These are phyloP conservation scores for Backusella sp. DNA, from an alignment of 192 early-diverging fungal species.

Conservation along the genomic window DNA sequence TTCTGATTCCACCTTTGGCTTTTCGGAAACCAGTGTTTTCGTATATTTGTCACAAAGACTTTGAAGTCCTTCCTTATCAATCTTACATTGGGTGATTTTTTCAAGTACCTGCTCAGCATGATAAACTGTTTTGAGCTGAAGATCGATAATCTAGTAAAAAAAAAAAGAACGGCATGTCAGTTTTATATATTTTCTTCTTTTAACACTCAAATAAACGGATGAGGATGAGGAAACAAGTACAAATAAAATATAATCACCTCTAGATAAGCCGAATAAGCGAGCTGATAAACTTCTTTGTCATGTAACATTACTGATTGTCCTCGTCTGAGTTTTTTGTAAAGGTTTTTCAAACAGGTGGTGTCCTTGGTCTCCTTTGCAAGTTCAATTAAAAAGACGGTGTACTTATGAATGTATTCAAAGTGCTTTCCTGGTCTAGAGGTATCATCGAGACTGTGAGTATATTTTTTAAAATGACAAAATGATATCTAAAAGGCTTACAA, in stretches of 20 bases:
- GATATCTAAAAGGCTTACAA: slow-evolving; percentile 37
- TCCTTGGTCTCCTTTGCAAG: slow-evolving; percentile 58
- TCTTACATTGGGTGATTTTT: not conserved
- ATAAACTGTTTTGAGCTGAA: not conserved
- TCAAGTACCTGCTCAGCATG: not conserved
- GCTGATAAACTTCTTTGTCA: slow-evolving; percentile 51
- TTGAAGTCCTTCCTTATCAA: not conserved
- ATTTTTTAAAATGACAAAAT: not conserved
- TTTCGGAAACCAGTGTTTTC: not conserved
- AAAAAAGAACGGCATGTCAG: not conserved
- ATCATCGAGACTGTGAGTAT: not conserved
- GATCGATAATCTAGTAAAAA: not conserved
- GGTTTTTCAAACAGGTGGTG: slow-evolving; percentile 50
- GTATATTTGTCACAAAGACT: not conserved
- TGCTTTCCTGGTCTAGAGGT: slow-evolving; percentile 64
- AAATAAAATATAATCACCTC: slow-evolving; percentile 27
- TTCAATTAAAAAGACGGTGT: slow-evolving; percentile 60
- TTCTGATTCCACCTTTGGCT: not conserved
- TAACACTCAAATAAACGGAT: not conserved
- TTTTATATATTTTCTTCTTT: not conserved
- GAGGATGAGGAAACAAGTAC: not conserved
- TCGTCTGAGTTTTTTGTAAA: slow-evolving; percentile 57
- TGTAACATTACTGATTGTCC: slow-evolving; percentile 49
- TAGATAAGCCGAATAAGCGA: slow-evolving; percentile 44
- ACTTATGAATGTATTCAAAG: slow-evolving; percentile 72